Evolutionary conservation across 306 rosid genomes (phyloP).

Genomic region (Prunus davidiana): DNA sequence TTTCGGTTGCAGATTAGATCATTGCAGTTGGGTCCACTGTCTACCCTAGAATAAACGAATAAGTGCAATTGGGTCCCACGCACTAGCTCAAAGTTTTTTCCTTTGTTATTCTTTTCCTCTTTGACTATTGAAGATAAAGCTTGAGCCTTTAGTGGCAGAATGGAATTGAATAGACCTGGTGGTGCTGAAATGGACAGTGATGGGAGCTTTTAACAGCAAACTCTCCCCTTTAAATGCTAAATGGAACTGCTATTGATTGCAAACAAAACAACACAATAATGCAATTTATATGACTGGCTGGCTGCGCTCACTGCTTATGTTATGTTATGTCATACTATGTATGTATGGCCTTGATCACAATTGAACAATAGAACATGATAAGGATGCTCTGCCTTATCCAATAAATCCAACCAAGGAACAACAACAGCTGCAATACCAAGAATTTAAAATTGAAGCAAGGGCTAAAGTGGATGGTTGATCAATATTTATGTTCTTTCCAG

Average conservation of each 20-base stretch:
- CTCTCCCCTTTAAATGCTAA: neutral
- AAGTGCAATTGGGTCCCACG: neutral
- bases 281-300: no score
- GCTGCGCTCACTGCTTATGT: no score
- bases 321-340: neutral
- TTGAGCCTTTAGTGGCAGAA: neutral
- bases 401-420: constrained; percentile 8
- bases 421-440: neutral
- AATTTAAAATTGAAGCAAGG: neutral
- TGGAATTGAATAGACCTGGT: neutral
- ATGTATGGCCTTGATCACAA: constrained; percentile 24
- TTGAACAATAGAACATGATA: constrained; percentile 25
- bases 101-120: neutral
- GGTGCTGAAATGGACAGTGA: neutral
- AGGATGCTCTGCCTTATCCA: constrained; percentile 51
- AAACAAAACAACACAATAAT: neutral
- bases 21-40: neutral
- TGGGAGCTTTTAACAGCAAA: neutral
- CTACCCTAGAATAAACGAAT: constrained; percentile 6
- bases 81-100: neutral
- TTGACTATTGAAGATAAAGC: constrained; percentile 1
- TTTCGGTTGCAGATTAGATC: neutral
- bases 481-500: constrained; percentile 3
- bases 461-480: constrained; percentile 30
- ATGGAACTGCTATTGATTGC: neutral